Base-by-base conservation (phyloP, 2,329 filamentous ascomycete species). In the Plenodomus biglobosus region DNA sequence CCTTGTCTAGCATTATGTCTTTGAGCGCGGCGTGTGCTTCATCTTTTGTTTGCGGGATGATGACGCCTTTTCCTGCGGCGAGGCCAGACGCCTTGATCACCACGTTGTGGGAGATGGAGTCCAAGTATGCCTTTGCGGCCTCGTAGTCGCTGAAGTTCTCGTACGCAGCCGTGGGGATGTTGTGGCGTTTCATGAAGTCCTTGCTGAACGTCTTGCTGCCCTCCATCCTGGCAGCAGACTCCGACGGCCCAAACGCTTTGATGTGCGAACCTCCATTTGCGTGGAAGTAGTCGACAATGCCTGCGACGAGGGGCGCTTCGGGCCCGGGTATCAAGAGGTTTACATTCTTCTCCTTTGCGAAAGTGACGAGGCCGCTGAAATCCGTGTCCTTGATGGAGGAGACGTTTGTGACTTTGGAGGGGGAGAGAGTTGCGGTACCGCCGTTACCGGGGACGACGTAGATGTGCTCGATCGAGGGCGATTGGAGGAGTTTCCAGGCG, bases 151-250 rank as follows among this genome's bases (percentile, higher is more conserved):
- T 84, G 69, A 97, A 96, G 76, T 95, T 96, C 72, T 87, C 84
- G 76, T 96, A 97, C 34, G 83, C 84, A 15, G 94, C 94, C 1
- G 94, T 97, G 32, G 92, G 92, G 62, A 99, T 95, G 64, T 82
- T 81, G 75, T 95, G 85, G 58, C 86, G 85, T 73, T 88, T 86
- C 94, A 97, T 99, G 69, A 97, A 97, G 73, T 97, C 92, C 72
- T 99, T 99, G 53, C 89, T 91, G 73, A 95, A 97, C 10, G 92
- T 89, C 79, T 99, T 99, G 76, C 89, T 95, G 51, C 94, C 94
- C 75, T 99, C 94, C 82, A 99, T 90, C 38, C 83, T 82, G 16
- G 94, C 92, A 18, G 94, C 92, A 40, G 84, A 84, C 74, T 88
- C 85, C 48, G 85, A 88, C 4, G 94, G 94, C 1, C 92, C 94